phyloP scores from a whole-genome alignment of 495 filamentous ascomycete species.

The Penicillium diatomitis region DNA sequence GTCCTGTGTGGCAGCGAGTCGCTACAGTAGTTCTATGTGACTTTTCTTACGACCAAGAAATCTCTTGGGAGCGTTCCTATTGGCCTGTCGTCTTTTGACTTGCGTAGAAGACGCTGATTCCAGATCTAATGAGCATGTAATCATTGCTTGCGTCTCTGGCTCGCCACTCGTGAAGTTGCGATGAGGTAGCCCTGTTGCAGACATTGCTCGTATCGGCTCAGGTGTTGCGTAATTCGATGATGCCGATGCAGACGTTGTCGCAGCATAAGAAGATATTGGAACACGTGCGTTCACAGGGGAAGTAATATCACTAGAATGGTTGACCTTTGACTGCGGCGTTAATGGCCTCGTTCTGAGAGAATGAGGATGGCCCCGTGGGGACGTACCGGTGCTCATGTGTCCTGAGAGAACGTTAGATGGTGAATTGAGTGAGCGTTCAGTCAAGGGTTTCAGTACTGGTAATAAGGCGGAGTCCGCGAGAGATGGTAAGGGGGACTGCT shows the following conservation, averaged over 20 bases:
- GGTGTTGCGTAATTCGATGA: slow-evolving; percentile 4
- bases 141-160: slow-evolving; percentile 30
- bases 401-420: slow-evolving; percentile 35
- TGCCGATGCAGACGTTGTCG: slow-evolving; percentile 12
- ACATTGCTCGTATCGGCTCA: too few species aligned
- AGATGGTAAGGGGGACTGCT: too few species aligned
- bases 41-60: slow-evolving; percentile 88
- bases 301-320: slow-evolving; percentile 32
- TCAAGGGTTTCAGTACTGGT: slow-evolving; percentile 22
- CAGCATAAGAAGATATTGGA: slow-evolving; percentile 12
- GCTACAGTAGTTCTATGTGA: slow-evolving; percentile 64
- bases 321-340: slow-evolving; percentile 42
- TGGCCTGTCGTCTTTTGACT: slow-evolving; percentile 86
- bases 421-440: slow-evolving; percentile 26
- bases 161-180: too few species aligned
- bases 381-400: slow-evolving; percentile 31
- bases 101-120: slow-evolving; percentile 76
- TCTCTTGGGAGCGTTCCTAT: slow-evolving; percentile 83
- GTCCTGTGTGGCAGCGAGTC: slow-evolving; percentile 45
- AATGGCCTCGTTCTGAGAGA: slow-evolving; percentile 50
- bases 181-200: too few species aligned
- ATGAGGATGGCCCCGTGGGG: slow-evolving; percentile 24
- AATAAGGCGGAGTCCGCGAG: slow-evolving; percentile 6
- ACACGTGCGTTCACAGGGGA: slow-evolving; percentile 32
- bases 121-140: slow-evolving; percentile 57